Evolutionary conservation across 805 yeast genomes (phyloP).

Genomic region (Kodamaea kaohsiungensis): DNA sequence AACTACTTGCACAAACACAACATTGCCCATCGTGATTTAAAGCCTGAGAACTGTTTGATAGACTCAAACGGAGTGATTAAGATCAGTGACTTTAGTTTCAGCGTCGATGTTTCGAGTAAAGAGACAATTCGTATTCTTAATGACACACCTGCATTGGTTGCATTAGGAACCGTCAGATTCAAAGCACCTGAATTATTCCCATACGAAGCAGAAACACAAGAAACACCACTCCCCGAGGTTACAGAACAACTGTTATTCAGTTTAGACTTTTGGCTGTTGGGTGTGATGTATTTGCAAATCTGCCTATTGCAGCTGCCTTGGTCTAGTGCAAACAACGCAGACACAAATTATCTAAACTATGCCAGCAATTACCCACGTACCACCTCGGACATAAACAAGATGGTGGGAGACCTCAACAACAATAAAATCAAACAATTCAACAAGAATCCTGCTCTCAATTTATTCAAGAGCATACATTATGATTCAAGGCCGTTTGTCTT

Average conservation of each 20-base stretch:
- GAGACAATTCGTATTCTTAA: conserved; percentile 18
- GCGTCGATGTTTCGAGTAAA: conserved; percentile 30
- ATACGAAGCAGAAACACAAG: conserved; percentile 16
- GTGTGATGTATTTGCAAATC: conserved; percentile 49
- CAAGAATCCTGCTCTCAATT: conserved; percentile 32
- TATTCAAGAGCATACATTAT: conserved; percentile 39
- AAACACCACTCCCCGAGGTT: background rate
- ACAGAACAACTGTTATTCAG: background rate
- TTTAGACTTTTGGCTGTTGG: conserved; percentile 55
- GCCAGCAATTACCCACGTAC: conserved; percentile 27
- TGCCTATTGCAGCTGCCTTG: conserved; percentile 49
- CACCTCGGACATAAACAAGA: conserved; percentile 12
- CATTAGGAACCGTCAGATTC: conserved; percentile 53
- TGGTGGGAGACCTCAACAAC: conserved; percentile 16
- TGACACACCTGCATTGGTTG: conserved; percentile 21
- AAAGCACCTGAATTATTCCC: conserved; percentile 54
- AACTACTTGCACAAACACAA: conserved; percentile 42
- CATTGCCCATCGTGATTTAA: conserved; percentile 53
- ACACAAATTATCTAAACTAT: conserved; percentile 24
- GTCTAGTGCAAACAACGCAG: conserved; percentile 36
- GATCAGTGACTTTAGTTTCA: conserved; percentile 54
- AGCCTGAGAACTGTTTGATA: conserved; percentile 55
- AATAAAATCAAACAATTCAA: conserved; percentile 11
- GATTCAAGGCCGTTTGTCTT: conserved; percentile 36
- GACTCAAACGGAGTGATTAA: conserved; percentile 46